phyloP scores from a whole-genome alignment of 108 stramenopile genomes.

The Nitzschia palea region DNA sequence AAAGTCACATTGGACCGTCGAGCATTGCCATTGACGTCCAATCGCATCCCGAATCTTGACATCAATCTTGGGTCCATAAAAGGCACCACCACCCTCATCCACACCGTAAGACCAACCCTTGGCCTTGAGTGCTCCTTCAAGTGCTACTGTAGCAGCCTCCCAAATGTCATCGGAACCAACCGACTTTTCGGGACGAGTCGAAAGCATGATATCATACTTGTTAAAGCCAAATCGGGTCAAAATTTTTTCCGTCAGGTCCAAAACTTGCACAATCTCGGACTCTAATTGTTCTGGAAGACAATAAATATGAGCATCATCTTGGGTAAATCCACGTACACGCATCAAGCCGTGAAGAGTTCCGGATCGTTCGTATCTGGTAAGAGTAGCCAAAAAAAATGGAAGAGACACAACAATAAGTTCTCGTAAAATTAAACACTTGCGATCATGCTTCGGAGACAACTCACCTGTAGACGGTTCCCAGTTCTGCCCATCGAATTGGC shows the following conservation, averaged over 20 bases:
- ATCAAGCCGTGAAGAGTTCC: slow-evolving; percentile 96
- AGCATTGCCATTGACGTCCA: slow-evolving; percentile 98
- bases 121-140: slow-evolving; percentile 82
- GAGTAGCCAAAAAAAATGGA: too few relatives aligned
- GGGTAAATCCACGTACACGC: slow-evolving; percentile 97
- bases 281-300: slow-evolving; percentile 96
- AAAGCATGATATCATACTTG: slow-evolving; percentile 95
- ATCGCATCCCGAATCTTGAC: slow-evolving; percentile 98
- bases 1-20: slow-evolving; percentile 98
- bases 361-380: slow-evolving; percentile 92
- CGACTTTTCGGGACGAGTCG: slow-evolving; percentile 92
- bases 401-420: too few relatives aligned
- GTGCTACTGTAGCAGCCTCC: slow-evolving; percentile 85
- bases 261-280: slow-evolving; percentile 91
- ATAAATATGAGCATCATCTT: slow-evolving; percentile 99
- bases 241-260: slow-evolving; percentile 89
- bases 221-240: slow-evolving; percentile 93
- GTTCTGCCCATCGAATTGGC: slow-evolving; percentile 95
- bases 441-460: too few relatives aligned
- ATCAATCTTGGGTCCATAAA: slow-evolving; percentile 99
- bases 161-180: slow-evolving; percentile 96
- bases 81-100: slow-evolving; percentile 98
- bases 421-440: too few relatives aligned
- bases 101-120: slow-evolving; percentile 93
- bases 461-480: slow-evolving; percentile 94